Evolutionary conservation across 1,139 yeast genomes (phyloP).

Genomic region (Arxiozyma bovina): DNA sequence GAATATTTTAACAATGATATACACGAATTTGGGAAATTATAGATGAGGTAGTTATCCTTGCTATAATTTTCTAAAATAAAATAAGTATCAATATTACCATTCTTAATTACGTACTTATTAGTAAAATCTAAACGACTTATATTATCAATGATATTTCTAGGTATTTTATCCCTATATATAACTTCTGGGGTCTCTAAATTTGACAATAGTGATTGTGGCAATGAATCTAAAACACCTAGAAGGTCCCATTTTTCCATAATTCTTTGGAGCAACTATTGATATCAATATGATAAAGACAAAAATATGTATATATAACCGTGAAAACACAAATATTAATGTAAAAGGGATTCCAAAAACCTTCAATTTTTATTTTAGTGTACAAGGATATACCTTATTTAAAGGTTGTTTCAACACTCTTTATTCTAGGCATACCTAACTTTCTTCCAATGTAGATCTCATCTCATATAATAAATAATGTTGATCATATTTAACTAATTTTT

Average conservation of each 20-base stretch:
- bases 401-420: no score
- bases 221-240: constrained; percentile 8
- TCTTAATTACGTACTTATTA: constrained; percentile 8
- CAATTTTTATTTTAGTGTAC: no score
- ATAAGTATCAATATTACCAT: neutral
- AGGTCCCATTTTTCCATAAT: constrained; percentile 19
- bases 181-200: constrained; percentile 8
- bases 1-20: neutral
- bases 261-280: neutral
- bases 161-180: constrained; percentile 7
- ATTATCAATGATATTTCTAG: constrained; percentile 6
- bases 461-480: neutral
- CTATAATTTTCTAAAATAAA: constrained; percentile 18
- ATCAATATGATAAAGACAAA: no score
- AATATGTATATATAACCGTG: no score
- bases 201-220: constrained; percentile 10
- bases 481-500: neutral
- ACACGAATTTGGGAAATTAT: constrained; percentile 7
- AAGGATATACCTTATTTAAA: no score
- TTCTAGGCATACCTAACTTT: neutral
- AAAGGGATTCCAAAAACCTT: neutral
- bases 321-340: neutral
- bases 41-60: constrained; percentile 13
- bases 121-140: neutral
- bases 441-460: neutral